These are phyloP conservation scores for Debaryomyces udenii DNA, from an alignment of 1,139 yeast genomes.

Conservation along the genomic window DNA sequence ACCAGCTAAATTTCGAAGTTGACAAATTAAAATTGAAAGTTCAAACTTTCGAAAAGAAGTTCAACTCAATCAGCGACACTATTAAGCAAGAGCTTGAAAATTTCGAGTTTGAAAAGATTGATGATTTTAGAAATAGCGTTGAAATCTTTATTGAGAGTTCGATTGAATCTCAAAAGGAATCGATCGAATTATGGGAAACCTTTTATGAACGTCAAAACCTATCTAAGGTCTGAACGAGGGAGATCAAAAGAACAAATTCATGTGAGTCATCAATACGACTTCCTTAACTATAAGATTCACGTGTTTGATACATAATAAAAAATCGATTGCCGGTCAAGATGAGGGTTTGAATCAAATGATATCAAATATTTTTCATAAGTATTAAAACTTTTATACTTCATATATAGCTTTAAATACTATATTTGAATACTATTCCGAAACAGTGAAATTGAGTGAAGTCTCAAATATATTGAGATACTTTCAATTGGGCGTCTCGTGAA, in stretches of 20 bases:
- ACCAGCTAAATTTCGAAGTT: slow-evolving; percentile 57
- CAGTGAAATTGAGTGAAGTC: no score
- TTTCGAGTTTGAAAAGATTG: slow-evolving; percentile 77
- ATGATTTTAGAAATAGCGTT: slow-evolving; percentile 85
- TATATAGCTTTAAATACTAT: neutral
- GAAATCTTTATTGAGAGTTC: slow-evolving; percentile 91
- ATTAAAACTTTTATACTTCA: neutral
- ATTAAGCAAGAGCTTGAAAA: slow-evolving; percentile 68
- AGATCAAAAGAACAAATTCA: no score
- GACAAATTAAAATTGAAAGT: slow-evolving; percentile 61
- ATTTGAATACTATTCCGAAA: no score
- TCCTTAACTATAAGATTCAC: neutral
- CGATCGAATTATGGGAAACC: slow-evolving; percentile 94
- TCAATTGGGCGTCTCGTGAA: no score
- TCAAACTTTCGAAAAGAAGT: slow-evolving; percentile 56
- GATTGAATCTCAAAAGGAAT: slow-evolving; percentile 91
- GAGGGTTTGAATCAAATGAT: neutral
- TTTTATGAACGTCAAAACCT: slow-evolving; percentile 59
- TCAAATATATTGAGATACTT: no score
- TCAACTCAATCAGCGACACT: slow-evolving; percentile 61
- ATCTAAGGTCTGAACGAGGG: slow-evolving; percentile 20
- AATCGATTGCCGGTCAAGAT: neutral
- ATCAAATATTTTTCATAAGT: neutral
- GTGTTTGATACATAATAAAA: neutral
- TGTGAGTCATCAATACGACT: slow-evolving; percentile 5